Evolutionary conservation across 331 rosid genomes (phyloP), one percentile per base, ranked within the genome.

Genomic region (Malus hybrid): DNA sequence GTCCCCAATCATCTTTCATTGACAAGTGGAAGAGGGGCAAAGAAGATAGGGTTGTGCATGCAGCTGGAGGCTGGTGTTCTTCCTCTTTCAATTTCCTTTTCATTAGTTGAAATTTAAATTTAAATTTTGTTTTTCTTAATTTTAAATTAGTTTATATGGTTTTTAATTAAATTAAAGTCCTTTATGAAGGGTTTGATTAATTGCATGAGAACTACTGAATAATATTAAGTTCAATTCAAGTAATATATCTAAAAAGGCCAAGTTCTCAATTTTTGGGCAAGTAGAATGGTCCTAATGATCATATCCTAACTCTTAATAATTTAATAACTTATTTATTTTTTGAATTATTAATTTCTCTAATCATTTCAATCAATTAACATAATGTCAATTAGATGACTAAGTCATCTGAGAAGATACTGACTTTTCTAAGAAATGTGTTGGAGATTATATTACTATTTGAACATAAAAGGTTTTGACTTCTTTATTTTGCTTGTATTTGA

Each of bases 1-100:
- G 85, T 52, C 79, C 69, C 52, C 81, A 80, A 60, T 81, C 76
- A 73, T 68, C 76, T 69, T 73, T 77, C 64, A 73, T 27, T 60
- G 76, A 34, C 67, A 42, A 73, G 76, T 24, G 68, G 68, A 73
- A 27, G 57, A 71, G 71, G 22, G 54, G 70, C 54, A 11, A 67
- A 39, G 59, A 55, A 70, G 79, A 73, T 60, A 77, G 72, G 73
- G 32, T 64, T 54, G 62, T 71, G 32, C 63, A 20, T 36, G 42
- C 42, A 36, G 42, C 10, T 36, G 42, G 60, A 22, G 22, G 65
- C 66, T 73, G 69, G 69, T 32, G 24, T 1, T 31, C 6, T 64
- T 81, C 78, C 66, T 72, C 77, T 56, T 60, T 57, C 64, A 59
- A 22, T 32, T 31, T 70, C 28, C 27, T 46, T 69, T 55, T 65